Evolutionary conservation across 2,329 filamentous ascomycete species (phyloP).

Genomic region (Leptographium procerum): DNA sequence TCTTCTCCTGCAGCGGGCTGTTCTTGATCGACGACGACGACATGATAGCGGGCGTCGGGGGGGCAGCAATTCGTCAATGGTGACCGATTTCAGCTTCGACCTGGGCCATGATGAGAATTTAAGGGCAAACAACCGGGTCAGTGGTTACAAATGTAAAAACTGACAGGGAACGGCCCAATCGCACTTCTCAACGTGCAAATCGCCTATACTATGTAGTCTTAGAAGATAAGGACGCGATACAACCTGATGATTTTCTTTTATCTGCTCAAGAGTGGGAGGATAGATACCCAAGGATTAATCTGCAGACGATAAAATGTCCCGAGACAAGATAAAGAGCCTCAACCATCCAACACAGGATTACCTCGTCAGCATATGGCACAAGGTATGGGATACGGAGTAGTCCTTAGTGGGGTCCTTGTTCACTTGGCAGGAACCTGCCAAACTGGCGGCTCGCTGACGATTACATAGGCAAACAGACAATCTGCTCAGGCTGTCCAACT

Average conservation of each 20-base stretch:
- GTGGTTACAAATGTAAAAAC: no score
- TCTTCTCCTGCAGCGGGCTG: background rate
- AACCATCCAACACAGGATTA: no score
- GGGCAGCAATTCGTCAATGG: background rate
- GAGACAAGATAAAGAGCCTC: background rate
- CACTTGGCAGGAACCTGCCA: no score
- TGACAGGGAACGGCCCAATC: background rate
- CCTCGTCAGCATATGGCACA: no score
- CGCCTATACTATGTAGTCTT: background rate
- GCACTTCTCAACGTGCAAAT: background rate
- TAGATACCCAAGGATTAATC: no score
- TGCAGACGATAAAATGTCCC: background rate
- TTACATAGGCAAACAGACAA: no score
- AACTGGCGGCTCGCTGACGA: no score
- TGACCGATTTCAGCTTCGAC: background rate
- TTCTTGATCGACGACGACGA: background rate
- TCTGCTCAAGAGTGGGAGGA: background rate
- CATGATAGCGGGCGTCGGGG: background rate
- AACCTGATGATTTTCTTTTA: background rate
- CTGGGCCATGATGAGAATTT: background rate
- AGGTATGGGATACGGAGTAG: no score
- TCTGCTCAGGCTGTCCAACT: no score
- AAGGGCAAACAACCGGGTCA: background rate
- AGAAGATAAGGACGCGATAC: background rate
- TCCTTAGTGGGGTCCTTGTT: no score